A percentile compares a stretch with the other conserved stretches of the same genome.
phyloP scores from a whole-genome alignment of 176 grass and related monocot genomes.

The Rhynchospora breviuscula region DNA sequence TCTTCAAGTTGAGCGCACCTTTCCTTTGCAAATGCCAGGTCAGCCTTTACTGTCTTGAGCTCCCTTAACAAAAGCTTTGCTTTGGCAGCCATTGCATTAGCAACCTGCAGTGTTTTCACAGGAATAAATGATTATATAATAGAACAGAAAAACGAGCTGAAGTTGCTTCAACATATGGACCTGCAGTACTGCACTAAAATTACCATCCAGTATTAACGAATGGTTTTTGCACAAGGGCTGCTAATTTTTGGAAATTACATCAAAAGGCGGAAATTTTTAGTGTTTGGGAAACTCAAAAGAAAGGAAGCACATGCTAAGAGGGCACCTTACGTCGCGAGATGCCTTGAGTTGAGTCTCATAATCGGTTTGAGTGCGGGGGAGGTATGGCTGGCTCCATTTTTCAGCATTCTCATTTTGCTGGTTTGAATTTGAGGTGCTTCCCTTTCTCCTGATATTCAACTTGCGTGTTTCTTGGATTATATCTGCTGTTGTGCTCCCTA shows the following conservation, averaged over 20 bases:
- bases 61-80: constrained; percentile 90
- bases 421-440: constrained; percentile 30
- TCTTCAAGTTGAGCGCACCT: constrained; percentile 96
- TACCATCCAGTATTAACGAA: background rate
- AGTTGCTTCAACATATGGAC: background rate
- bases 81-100: constrained; percentile 99
- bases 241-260: constrained; percentile 22
- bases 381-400: constrained; percentile 50
- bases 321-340: constrained; percentile 99
- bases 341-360: constrained; percentile 97
- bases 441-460: constrained; percentile 85
- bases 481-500: constrained; percentile 85
- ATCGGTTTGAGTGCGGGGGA: constrained; percentile 66
- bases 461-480: constrained; percentile 93
- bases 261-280: background rate
- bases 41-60: constrained; percentile 91
- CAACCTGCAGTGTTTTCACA: constrained; percentile 49
- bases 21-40: constrained; percentile 89
- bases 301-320: constrained; percentile 36
- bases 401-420: constrained; percentile 38
- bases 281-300: constrained; percentile 3
- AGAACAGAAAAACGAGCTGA: constrained; percentile 11
- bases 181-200: background rate
- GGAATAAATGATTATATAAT: background rate
- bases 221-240: constrained; percentile 23